A percentile compares a stretch with the other conserved stretches of the same genome.
phyloP scores from a whole-genome alignment of 345 rosid genomes.

The Populus tremula region DNA sequence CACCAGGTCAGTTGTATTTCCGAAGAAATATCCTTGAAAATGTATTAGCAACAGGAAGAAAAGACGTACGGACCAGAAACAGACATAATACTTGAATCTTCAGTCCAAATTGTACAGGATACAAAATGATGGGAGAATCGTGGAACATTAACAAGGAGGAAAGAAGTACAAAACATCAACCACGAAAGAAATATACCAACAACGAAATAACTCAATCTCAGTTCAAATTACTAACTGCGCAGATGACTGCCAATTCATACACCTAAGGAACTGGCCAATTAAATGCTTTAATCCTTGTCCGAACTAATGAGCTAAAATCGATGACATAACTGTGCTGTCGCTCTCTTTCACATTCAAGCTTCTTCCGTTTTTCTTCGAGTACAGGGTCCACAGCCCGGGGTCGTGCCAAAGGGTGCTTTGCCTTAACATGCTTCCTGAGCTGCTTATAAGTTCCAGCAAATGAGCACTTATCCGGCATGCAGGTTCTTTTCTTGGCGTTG shows the following conservation, averaged over 20 bases:
- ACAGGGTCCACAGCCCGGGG: conserved; percentile 79
- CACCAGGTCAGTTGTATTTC: background rate
- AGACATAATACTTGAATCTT: background rate
- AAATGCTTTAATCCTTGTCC: background rate
- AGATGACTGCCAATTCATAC: background rate
- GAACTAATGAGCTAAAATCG: background rate
- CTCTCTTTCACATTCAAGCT: conserved; percentile 63
- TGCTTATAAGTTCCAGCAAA: conserved; percentile 60
- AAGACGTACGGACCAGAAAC: too few species aligned
- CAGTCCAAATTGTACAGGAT: background rate
- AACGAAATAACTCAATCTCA: background rate
- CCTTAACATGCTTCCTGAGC: conserved; percentile 75
- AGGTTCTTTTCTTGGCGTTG: conserved; percentile 60
- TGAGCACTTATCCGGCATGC: conserved; percentile 76
- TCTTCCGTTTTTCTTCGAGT: conserved; percentile 72
- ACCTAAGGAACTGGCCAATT: conserved; percentile 5
- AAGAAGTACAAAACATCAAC: background rate
- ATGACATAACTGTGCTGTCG: conserved; percentile 65
- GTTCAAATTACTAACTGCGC: background rate
- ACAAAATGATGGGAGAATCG: background rate
- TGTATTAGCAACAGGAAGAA: too few species aligned
- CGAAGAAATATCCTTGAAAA: background rate
- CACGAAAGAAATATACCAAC: background rate
- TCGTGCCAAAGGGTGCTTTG: conserved; percentile 68
- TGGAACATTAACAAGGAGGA: background rate